A percentile compares a stretch with the other conserved stretches of the same genome.
phyloP scores from a whole-genome alignment of 768 basidiomycete species.

The Auricularia heimuer region DNA sequence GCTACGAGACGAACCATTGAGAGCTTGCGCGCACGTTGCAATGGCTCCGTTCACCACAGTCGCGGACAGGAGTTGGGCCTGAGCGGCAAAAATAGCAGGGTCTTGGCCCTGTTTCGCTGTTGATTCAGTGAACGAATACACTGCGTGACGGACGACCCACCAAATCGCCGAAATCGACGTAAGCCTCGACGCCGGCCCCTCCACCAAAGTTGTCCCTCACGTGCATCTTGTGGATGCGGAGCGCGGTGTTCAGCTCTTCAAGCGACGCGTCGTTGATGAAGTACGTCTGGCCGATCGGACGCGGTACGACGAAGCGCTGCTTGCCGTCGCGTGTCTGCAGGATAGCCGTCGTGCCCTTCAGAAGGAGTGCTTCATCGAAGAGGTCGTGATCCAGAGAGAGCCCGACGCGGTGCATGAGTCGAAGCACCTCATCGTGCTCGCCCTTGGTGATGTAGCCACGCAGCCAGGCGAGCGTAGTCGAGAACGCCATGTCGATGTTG shows the following conservation, averaged over 20 bases:
- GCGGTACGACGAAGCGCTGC: slow-evolving; percentile 25
- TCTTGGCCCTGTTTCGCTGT: too few species aligned
- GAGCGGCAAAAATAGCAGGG: too few species aligned
- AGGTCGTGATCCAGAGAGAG: slow-evolving; percentile 25
- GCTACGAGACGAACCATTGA: too few species aligned
- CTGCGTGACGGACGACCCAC: background rate
- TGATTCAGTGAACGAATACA: too few species aligned
- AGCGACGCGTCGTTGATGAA: slow-evolving; percentile 28
- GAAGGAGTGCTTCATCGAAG: slow-evolving; percentile 22
- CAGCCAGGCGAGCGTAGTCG: slow-evolving; percentile 25
- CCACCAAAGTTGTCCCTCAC: slow-evolving; percentile 18
- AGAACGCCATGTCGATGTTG: slow-evolving; percentile 28
- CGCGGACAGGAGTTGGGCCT: too few species aligned
- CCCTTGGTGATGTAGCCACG: slow-evolving; percentile 23
- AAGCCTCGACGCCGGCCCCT: slow-evolving; percentile 25
- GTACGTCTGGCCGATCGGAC: slow-evolving; percentile 24
- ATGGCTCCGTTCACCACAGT: too few species aligned
- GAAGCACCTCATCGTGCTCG: slow-evolving; percentile 25
- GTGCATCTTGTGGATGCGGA: slow-evolving; percentile 24
- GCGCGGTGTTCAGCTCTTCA: slow-evolving; percentile 20
- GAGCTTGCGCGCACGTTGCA: too few species aligned
- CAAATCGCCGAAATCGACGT: slow-evolving; percentile 25
- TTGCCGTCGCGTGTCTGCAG: slow-evolving; percentile 22
- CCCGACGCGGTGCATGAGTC: slow-evolving; percentile 21
- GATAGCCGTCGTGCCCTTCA: slow-evolving; percentile 24